These are phyloP conservation scores for Cercophora sp. DNA, from an alignment of 495 filamentous ascomycete genomes.

Conservation along the genomic window DNA sequence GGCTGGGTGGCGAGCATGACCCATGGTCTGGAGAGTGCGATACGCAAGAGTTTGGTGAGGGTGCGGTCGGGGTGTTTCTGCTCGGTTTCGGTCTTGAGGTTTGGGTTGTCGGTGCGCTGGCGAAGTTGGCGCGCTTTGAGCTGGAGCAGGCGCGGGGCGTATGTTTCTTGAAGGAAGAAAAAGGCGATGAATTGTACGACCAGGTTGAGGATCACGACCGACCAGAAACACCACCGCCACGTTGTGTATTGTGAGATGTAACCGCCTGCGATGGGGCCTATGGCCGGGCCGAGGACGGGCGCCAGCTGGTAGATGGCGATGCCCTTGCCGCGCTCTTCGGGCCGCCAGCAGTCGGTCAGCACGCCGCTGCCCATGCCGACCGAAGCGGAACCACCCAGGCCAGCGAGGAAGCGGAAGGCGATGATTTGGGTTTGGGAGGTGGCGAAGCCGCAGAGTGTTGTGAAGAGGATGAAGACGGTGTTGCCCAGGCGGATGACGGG, in stretches of 20 bases:
- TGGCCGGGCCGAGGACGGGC: constrained; percentile 35
- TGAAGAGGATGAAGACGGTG: constrained; percentile 33
- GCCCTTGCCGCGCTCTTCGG: constrained; percentile 20
- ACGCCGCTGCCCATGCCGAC: constrained; percentile 14
- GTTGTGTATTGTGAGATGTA: constrained; percentile 40
- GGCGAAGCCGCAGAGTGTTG: constrained; percentile 28
- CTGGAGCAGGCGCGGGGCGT: constrained; percentile 53
- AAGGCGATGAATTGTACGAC: constrained; percentile 29
- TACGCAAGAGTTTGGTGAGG: constrained; percentile 23
- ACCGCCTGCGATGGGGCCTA: constrained; percentile 47
- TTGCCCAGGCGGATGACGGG: constrained; percentile 23
- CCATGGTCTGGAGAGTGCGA: constrained; percentile 43
- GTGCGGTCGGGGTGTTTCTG: constrained; percentile 4
- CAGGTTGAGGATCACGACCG: constrained; percentile 38
- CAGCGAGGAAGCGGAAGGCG: constrained; percentile 29
- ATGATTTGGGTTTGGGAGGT: constrained; percentile 25
- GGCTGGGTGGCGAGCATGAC: constrained; percentile 51
- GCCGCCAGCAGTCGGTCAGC: constrained; percentile 19
- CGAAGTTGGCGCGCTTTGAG: constrained; percentile 49
- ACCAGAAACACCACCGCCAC: constrained; percentile 49
- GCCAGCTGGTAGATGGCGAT: constrained; percentile 19
- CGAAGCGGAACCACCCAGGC: constrained; percentile 28
- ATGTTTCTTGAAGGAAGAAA: constrained; percentile 56
- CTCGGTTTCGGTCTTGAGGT: constrained; percentile 28
- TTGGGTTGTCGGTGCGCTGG: constrained; percentile 50